These are phyloP conservation scores for Suillus clintonianus DNA, from an alignment of 768 basidiomycete species.

Conservation along the genomic window DNA sequence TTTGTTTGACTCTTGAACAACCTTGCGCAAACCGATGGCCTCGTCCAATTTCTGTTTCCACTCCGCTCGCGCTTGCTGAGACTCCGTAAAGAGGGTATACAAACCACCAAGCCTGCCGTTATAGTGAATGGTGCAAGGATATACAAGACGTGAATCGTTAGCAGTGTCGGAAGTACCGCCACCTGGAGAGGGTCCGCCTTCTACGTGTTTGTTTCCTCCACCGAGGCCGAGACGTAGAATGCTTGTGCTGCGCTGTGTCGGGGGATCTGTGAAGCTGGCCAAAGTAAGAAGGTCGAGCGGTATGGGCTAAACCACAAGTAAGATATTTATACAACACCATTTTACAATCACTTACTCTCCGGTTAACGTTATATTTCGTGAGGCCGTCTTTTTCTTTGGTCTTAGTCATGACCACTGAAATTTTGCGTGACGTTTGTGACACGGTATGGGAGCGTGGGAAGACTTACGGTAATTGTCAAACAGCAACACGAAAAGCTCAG, in stretches of 20 bases:
- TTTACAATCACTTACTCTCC: slow-evolving; percentile 54
- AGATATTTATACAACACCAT: neutral
- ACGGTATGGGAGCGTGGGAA: too few relatives aligned
- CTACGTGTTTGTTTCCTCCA: slow-evolving; percentile 38
- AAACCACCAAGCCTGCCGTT: slow-evolving; percentile 86
- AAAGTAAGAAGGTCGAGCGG: slow-evolving; percentile 89
- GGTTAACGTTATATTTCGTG: slow-evolving; percentile 77
- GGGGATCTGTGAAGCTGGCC: slow-evolving; percentile 78
- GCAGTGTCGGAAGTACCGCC: slow-evolving; percentile 39
- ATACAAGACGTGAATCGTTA: slow-evolving; percentile 74
- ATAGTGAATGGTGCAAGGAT: slow-evolving; percentile 87
- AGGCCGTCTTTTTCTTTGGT: slow-evolving; percentile 75
- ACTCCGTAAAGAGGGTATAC: slow-evolving; percentile 87
- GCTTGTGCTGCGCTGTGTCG: slow-evolving; percentile 73
- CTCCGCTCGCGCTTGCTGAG: slow-evolving; percentile 68
- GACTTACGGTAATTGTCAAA: slow-evolving; percentile 93
- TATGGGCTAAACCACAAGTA: slow-evolving; percentile 63
- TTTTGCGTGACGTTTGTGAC: slow-evolving; percentile 11
- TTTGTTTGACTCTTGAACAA: slow-evolving; percentile 92
- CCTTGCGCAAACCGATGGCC: slow-evolving; percentile 79
- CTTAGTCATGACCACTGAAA: slow-evolving; percentile 86
- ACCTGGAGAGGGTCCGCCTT: slow-evolving; percentile 28
- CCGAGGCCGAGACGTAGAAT: slow-evolving; percentile 65
- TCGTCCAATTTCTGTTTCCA: slow-evolving; percentile 92
- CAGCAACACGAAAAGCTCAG: slow-evolving; percentile 84